A percentile compares a stretch with the other conserved stretches of the same genome.
phyloP scores from a whole-genome alignment of 2,329 filamentous ascomycete genomes.

The Colletotrichum sp. region DNA sequence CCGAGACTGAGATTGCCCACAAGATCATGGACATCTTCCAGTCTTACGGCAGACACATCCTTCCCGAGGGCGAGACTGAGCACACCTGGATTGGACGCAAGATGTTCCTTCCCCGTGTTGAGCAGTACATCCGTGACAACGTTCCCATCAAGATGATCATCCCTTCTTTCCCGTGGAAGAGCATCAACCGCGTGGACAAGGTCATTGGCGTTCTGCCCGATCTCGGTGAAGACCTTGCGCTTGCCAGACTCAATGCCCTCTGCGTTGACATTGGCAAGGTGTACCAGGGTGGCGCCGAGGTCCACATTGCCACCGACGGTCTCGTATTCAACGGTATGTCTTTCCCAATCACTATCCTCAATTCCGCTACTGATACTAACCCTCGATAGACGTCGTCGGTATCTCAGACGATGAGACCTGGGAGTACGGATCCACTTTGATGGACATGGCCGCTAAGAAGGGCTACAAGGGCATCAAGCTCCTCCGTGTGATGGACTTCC shows the following conservation, averaged over 20 bases:
- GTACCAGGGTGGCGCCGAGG: slow-evolving; percentile 42
- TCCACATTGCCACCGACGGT: slow-evolving; percentile 47
- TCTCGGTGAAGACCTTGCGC: slow-evolving; percentile 44
- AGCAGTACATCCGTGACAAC: slow-evolving; percentile 16
- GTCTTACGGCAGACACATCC: slow-evolving; percentile 9
- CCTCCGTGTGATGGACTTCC: slow-evolving; percentile 39
- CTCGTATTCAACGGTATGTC: slow-evolving; percentile 33
- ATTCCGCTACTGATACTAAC: neutral
- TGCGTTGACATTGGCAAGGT: slow-evolving; percentile 40
- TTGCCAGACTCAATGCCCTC: slow-evolving; percentile 41
- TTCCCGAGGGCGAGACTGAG: slow-evolving; percentile 10
- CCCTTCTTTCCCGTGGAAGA: slow-evolving; percentile 26
- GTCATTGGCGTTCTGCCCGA: slow-evolving; percentile 41
- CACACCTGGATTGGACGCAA: slow-evolving; percentile 20
- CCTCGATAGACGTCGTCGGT: slow-evolving; percentile 41
- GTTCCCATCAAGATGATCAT: slow-evolving; percentile 21
- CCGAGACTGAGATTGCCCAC: slow-evolving; percentile 13
- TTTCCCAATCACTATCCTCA: neutral
- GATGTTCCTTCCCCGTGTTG: slow-evolving; percentile 17
- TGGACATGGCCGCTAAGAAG: slow-evolving; percentile 36
- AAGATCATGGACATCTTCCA: slow-evolving; percentile 17
- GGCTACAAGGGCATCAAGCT: slow-evolving; percentile 36
- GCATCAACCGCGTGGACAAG: slow-evolving; percentile 30
- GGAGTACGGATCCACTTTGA: slow-evolving; percentile 40
- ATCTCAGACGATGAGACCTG: slow-evolving; percentile 45